phyloP scores from a whole-genome alignment of 306 rosid genomes.

The Inga oerstediana region DNA sequence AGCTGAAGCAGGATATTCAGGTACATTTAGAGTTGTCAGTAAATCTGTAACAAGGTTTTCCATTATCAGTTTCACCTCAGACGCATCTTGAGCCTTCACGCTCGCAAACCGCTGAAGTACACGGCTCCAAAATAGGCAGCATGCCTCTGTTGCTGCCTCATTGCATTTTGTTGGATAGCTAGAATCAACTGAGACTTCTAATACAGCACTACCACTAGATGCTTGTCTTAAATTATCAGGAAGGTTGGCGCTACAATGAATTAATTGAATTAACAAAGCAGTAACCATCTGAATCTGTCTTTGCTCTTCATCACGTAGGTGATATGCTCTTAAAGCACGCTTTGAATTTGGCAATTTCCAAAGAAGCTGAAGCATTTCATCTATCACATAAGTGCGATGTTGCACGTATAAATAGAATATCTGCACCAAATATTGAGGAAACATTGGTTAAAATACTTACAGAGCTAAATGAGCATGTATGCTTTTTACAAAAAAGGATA shows the following conservation, averaged over 20 bases:
- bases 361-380: conserved; percentile 88
- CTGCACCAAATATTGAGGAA: conserved; percentile 56
- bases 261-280: conserved; percentile 89
- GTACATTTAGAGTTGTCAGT: conserved; percentile 81
- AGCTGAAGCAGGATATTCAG: conserved; percentile 97
- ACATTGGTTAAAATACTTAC: conserved; percentile 7
- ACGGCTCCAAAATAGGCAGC: conserved; percentile 88
- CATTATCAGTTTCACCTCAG: conserved; percentile 84
- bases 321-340: conserved; percentile 88
- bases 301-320: conserved; percentile 92
- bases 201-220: conserved; percentile 65
- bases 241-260: conserved; percentile 90
- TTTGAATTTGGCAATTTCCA: conserved; percentile 87
- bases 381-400: conserved; percentile 89
- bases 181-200: conserved; percentile 74
- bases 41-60: conserved; percentile 94
- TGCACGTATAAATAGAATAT: conserved; percentile 84
- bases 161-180: conserved; percentile 69
- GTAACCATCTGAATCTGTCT: conserved; percentile 97
- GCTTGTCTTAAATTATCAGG: conserved; percentile 83
- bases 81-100: conserved; percentile 84
- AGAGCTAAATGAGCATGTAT: conserved; percentile 16
- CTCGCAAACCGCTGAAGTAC: conserved; percentile 90
- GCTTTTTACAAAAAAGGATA: conserved; percentile 22
- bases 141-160: conserved; percentile 76